Conservation (phyloP, 768 basidiomycete species). For the Dioszegia crocea region DNA sequence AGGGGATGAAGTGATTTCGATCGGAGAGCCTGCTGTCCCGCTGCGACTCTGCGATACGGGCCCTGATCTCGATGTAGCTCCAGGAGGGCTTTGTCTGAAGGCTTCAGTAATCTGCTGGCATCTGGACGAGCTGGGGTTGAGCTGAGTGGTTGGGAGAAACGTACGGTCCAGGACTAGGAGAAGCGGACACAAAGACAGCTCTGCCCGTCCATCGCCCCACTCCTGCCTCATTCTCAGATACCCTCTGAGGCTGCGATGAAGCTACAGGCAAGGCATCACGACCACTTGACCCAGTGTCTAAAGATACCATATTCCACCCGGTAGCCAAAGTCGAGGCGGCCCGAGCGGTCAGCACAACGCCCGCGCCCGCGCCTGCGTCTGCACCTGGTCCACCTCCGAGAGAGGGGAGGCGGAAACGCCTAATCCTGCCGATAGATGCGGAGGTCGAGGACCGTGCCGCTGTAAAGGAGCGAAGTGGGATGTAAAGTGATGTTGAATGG, state of each 20-base stretch:
- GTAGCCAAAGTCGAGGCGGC: not conserved
- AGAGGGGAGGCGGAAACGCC: not conserved
- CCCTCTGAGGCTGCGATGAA: not conserved
- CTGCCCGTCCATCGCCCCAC: not conserved
- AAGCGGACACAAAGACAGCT: conserved; percentile 3
- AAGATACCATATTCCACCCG: not conserved
- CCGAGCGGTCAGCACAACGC: not conserved
- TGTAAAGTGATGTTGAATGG: no score
- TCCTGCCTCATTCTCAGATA: not conserved
- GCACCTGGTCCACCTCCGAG: not conserved
- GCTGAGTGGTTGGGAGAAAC: not conserved
- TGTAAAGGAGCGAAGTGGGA: no score
- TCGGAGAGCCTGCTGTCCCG: conserved; percentile 13
- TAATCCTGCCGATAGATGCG: not conserved
- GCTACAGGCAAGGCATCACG: not conserved
- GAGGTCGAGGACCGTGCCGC: no score
- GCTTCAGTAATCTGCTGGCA: not conserved
- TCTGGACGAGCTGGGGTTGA: no score
- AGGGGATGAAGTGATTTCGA: conserved; percentile 26
- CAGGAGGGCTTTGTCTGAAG: not conserved
- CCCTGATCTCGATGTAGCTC: no score
- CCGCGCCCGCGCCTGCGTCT: not conserved
- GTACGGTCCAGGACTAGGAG: not conserved
- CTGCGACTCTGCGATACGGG: not conserved
- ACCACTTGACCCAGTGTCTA: not conserved